Evolutionary conservation across 179 eudicot species (phyloP).

Genomic region (Beta corolliflora): DNA sequence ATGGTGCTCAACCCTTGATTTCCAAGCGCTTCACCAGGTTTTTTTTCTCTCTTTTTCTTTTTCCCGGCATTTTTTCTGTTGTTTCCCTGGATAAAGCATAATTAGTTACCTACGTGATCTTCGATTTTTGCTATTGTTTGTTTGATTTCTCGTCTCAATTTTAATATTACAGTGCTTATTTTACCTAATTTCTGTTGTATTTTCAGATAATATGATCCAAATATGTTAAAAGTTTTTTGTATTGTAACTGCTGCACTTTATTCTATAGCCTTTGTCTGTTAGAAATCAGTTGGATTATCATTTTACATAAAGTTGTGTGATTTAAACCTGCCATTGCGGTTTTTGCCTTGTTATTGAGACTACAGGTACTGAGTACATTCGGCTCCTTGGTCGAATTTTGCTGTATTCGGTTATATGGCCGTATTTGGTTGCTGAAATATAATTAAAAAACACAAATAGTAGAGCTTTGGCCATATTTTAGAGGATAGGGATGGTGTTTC

Average conservation of each 20-base stretch:
- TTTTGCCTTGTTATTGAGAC: too few relatives aligned
- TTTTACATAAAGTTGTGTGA: neutral
- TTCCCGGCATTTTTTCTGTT: neutral
- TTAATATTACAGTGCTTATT: neutral
- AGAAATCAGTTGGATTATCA: neutral
- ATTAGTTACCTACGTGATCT: neutral
- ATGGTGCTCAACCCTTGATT: constrained; percentile 77
- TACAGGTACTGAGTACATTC: neutral
- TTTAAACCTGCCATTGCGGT: too few relatives aligned
- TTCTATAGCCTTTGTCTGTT: neutral
- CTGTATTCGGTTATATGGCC: neutral
- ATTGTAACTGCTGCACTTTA: neutral
- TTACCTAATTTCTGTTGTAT: neutral
- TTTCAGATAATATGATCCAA: neutral
- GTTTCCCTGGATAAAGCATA: neutral
- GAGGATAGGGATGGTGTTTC: too few relatives aligned
- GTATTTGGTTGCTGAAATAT: neutral
- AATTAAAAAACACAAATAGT: too few relatives aligned
- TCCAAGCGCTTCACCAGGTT: constrained; percentile 71
- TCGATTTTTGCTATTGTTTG: neutral
- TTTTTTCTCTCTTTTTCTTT: neutral
- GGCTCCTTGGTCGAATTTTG: neutral
- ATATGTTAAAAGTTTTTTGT: neutral
- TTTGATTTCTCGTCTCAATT: neutral
- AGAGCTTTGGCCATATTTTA: too few relatives aligned